Percentiles rank a stretch among this genome's conserved stretches.
Evolutionary conservation across 2,329 filamentous ascomycete species (phyloP).

Genomic region (Verticillium longisporum): DNA sequence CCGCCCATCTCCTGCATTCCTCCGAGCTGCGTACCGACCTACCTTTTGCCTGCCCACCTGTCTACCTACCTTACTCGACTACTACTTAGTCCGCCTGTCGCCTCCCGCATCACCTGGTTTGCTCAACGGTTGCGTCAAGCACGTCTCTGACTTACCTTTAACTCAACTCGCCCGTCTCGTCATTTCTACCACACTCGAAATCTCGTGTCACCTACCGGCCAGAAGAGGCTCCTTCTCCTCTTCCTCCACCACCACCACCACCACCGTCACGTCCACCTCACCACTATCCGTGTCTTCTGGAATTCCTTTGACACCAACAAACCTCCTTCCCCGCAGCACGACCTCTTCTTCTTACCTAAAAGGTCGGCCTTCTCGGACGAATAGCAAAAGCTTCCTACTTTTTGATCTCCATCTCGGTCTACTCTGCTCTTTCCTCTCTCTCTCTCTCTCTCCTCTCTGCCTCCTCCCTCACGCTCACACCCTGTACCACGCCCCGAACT

Average conservation of each 20-base stretch:
- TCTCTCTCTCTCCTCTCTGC: neutral
- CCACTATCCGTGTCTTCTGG: conserved; percentile 13
- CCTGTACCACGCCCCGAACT: neutral
- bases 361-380: conserved; percentile 16
- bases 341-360: conserved; percentile 38
- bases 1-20: neutral
- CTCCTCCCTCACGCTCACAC: neutral
- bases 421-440: neutral
- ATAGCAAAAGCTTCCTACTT: conserved; percentile 10
- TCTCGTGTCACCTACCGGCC: neutral
- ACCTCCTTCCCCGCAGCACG: conserved; percentile 33
- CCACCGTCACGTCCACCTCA: neutral
- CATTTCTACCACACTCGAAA: conserved; percentile 1
- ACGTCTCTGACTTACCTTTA: conserved; percentile 6
- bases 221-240: neutral
- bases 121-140: conserved; percentile 12
- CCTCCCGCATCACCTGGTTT: conserved; percentile 2
- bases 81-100: neutral
- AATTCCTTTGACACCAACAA: conserved; percentile 14
- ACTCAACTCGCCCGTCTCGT: conserved; percentile 1
- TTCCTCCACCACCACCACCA: neutral
- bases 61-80: neutral
- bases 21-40: neutral
- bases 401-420: conserved; percentile 1
- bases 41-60: neutral